phyloP scores from a whole-genome alignment of 2,329 filamentous ascomycete species.

The Blastomyces gilchristii region DNA sequence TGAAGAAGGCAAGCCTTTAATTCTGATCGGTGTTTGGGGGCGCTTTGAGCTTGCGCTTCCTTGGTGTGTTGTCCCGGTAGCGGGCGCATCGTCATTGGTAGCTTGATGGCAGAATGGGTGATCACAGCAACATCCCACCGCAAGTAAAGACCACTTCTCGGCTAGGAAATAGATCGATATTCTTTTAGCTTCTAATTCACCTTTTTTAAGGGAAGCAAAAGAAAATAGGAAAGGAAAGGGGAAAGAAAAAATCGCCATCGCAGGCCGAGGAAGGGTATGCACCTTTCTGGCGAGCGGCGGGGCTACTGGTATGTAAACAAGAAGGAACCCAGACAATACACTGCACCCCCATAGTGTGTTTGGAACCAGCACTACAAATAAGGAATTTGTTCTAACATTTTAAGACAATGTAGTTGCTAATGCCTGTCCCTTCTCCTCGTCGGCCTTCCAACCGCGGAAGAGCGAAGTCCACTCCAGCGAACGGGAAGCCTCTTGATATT shows the following conservation, averaged over 20 bases:
- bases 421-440: constrained; percentile 33
- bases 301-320: constrained; percentile 4
- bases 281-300: neutral
- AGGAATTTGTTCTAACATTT: neutral
- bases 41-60: neutral
- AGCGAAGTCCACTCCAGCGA: constrained; percentile 47
- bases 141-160: neutral
- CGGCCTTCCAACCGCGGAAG: constrained; percentile 39
- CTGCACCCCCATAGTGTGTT: neutral
- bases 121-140: neutral
- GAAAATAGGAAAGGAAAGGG: neutral
- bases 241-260: too few species aligned
- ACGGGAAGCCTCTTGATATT: constrained; percentile 42
- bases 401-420: constrained; percentile 20
- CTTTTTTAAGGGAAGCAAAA: neutral
- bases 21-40: neutral
- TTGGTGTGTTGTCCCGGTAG: neutral
- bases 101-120: neutral
- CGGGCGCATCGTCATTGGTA: neutral
- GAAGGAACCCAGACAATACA: neutral
- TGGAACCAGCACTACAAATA: neutral
- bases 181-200: neutral
- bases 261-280: neutral
- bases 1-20: neutral
- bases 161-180: neutral